Conservation (phyloP, 2,329 filamentous ascomycete species). For the Hymenoscyphus infarciens region DNA sequence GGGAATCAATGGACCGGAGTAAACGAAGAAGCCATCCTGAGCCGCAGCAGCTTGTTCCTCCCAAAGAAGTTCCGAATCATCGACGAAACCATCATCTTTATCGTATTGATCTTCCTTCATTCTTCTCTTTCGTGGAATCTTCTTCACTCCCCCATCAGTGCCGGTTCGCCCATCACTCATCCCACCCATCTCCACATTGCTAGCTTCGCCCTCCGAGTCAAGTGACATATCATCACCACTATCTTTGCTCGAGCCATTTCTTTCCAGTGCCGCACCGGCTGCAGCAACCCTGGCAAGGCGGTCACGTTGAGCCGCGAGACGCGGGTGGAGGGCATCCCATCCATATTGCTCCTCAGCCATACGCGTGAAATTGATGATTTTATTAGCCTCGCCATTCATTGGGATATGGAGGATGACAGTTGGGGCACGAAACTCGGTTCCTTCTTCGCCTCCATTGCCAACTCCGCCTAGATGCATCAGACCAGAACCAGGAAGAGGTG, state of each 20-base stretch:
- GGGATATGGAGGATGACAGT: constrained; percentile 84
- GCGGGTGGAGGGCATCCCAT: constrained; percentile 88
- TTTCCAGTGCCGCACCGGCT: constrained; percentile 80
- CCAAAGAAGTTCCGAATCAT: constrained; percentile 93
- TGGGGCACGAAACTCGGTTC: constrained; percentile 58
- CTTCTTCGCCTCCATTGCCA: constrained; percentile 42
- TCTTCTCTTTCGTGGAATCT: constrained; percentile 69
- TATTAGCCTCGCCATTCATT: constrained; percentile 77
- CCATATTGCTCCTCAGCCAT: constrained; percentile 92
- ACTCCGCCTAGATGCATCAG: constrained; percentile 56
- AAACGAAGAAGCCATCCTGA: constrained; percentile 97
- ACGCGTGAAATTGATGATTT: constrained; percentile 92
- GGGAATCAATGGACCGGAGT: constrained; percentile 84
- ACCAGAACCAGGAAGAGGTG: constrained; percentile 60
- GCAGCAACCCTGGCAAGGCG: constrained; percentile 84
- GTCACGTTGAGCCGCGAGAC: constrained; percentile 82
- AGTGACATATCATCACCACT: constrained; percentile 81
- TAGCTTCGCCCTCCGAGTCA: constrained; percentile 67
- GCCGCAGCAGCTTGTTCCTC: constrained; percentile 92
- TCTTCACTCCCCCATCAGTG: constrained; percentile 56
- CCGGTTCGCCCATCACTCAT: constrained; percentile 56
- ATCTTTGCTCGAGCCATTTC: constrained; percentile 64
- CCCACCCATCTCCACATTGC: constrained; percentile 85
- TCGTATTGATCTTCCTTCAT: constrained; percentile 82
- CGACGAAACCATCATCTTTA: constrained; percentile 78